A percentile compares a stretch with the other conserved stretches of the same genome.
phyloP scores from a whole-genome alignment of 2,329 filamentous ascomycete species.

The Exophiala oligosperma region DNA sequence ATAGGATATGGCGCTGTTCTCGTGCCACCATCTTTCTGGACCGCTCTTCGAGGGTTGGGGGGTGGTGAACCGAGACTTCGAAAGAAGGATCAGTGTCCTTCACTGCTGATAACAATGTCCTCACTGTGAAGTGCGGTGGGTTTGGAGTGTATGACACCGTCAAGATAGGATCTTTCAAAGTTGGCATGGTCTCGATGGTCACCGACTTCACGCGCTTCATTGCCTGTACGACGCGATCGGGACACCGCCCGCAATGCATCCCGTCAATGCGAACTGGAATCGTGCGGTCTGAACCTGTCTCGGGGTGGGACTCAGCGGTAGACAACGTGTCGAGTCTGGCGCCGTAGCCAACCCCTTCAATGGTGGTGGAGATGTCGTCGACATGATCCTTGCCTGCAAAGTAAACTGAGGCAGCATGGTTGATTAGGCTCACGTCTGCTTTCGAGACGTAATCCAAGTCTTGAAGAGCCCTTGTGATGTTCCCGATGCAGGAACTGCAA shows the following conservation, averaged over 20 bases:
- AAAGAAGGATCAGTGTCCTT: constrained; percentile 65
- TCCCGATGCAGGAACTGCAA: no score
- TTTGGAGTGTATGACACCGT: constrained; percentile 69
- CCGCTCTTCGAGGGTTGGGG: constrained; percentile 74
- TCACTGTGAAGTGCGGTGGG: constrained; percentile 70
- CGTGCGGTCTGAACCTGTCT: constrained; percentile 41
- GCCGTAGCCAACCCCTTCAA: not conserved
- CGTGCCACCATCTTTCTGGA: constrained; percentile 66
- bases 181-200: constrained; percentile 55
- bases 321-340: constrained; percentile 3
- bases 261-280: constrained; percentile 67
- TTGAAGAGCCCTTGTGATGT: no score
- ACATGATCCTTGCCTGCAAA: no score
- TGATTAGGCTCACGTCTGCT: no score
- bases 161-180: constrained; percentile 64
- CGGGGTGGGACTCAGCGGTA: not conserved
- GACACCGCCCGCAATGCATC: constrained; percentile 70
- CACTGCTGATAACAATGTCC: constrained; percentile 69
- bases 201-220: constrained; percentile 47
- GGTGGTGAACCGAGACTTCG: constrained; percentile 68
- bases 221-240: constrained; percentile 42
- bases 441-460: no score
- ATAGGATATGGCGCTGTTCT: constrained; percentile 67
- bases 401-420: no score
- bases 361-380: no score